phyloP scores from a whole-genome alignment of 2,329 filamentous ascomycete species.

The Chrysoporthe austroafricana region DNA sequence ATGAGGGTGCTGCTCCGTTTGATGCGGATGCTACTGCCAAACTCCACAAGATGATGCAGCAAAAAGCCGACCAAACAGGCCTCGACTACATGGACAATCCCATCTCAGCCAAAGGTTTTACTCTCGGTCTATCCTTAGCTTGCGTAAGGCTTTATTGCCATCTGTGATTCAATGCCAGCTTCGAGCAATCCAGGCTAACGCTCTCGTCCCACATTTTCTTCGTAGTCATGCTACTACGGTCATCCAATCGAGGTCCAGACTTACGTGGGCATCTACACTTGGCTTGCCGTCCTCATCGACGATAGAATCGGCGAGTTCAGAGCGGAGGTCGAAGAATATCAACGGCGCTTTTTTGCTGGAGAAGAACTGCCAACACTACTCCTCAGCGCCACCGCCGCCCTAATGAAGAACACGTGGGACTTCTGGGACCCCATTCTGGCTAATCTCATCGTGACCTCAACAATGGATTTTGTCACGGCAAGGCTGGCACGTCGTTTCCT shows the following conservation, averaged over 20 bases:
- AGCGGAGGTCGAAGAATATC: slow-evolving; percentile 2
- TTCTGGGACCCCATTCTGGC: slow-evolving; percentile 11
- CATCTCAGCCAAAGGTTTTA: slow-evolving; percentile 4
- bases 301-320: slow-evolving; percentile 1
- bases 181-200: neutral
- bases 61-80: slow-evolving; percentile 4
- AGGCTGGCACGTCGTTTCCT: slow-evolving; percentile 7
- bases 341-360: slow-evolving; percentile 7
- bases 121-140: slow-evolving; percentile 4
- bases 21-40: neutral
- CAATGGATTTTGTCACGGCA: slow-evolving; percentile 4
- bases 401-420: slow-evolving; percentile 10
- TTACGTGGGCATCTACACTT: slow-evolving; percentile 12
- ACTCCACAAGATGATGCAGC: slow-evolving; percentile 6
- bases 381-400: slow-evolving; percentile 5
- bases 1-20: neutral
- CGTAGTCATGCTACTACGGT: slow-evolving; percentile 1
- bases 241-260: slow-evolving; percentile 7
- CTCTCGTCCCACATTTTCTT: neutral
- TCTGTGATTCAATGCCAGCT: too few relatives aligned
- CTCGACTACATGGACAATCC: slow-evolving; percentile 2
- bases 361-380: slow-evolving; percentile 15
- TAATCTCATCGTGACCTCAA: slow-evolving; percentile 10
- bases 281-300: slow-evolving; percentile 7
- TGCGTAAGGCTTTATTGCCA: neutral